A percentile compares a stretch with the other conserved stretches of the same genome.
phyloP scores from a whole-genome alignment of 2,329 filamentous ascomycete genomes.

The Hirsutella rhossiliensis region DNA sequence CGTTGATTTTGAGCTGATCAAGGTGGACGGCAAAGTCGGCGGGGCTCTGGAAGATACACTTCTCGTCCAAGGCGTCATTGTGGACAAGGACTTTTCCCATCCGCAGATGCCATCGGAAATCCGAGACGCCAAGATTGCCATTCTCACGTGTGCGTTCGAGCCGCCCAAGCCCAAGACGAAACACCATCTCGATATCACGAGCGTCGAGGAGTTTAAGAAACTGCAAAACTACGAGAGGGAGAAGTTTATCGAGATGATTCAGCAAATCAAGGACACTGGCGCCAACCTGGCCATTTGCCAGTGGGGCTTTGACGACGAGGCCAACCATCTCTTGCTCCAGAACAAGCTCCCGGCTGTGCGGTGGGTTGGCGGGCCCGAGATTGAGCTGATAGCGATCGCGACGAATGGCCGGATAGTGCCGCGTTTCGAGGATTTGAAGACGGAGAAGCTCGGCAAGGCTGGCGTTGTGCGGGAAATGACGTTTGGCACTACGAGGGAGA shows the following conservation, averaged over 20 bases:
- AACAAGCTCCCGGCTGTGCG: slow-evolving; percentile 91
- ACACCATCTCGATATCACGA: slow-evolving; percentile 96
- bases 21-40: slow-evolving; percentile 97
- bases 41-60: slow-evolving; percentile 86
- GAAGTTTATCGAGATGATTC: slow-evolving; percentile 98
- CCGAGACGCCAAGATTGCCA: slow-evolving; percentile 89
- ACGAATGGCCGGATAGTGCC: slow-evolving; percentile 97
- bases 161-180: slow-evolving; percentile 99
- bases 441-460: slow-evolving; percentile 82
- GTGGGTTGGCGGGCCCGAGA: slow-evolving; percentile 97
- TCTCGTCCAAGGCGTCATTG: slow-evolving; percentile 92
- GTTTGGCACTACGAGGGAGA: slow-evolving; percentile 94
- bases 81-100: slow-evolving; percentile 99
- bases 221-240: slow-evolving; percentile 89
- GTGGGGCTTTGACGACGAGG: slow-evolving; percentile 99
- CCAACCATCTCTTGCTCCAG: slow-evolving; percentile 92
- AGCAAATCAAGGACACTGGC: slow-evolving; percentile 93
- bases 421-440: slow-evolving; percentile 84
- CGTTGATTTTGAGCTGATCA: slow-evolving; percentile 98
- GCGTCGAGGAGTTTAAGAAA: slow-evolving; percentile 96
- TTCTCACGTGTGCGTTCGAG: slow-evolving; percentile 95
- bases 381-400: slow-evolving; percentile 95
- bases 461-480: slow-evolving; percentile 89
- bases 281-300: slow-evolving; percentile 98
- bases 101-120: slow-evolving; percentile 98